phyloP scores from a whole-genome alignment of 108 stramenopile species.

The Conticribra guillardii region DNA sequence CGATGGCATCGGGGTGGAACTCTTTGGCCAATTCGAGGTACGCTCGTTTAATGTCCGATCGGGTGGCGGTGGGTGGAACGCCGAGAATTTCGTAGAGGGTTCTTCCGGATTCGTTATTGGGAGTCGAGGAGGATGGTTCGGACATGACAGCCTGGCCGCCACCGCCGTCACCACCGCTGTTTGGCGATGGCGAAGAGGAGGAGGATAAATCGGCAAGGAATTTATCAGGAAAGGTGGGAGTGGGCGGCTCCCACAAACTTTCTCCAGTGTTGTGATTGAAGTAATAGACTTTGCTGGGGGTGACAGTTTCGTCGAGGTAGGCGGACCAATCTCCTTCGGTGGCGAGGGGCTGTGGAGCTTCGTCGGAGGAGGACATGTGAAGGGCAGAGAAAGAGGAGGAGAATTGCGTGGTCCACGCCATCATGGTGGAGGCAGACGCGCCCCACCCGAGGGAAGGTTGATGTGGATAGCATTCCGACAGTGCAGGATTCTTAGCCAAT shows the following conservation, averaged over 20 bases:
- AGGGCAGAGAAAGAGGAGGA: background rate
- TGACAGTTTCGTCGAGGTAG: constrained; percentile 27
- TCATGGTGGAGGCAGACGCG: too few relatives aligned
- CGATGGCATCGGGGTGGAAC: constrained; percentile 24
- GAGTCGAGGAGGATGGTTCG: background rate
- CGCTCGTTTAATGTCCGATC: constrained; percentile 35
- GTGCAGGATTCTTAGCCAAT: too few relatives aligned
- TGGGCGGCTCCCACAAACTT: constrained; percentile 45
- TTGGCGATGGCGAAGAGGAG: background rate
- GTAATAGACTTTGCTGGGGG: constrained; percentile 20
- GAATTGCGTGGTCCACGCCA: too few relatives aligned
- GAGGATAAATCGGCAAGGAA: background rate
- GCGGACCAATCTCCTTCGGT: constrained; percentile 9
- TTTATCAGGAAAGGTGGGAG: constrained; percentile 33
- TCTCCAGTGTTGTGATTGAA: constrained; percentile 52
- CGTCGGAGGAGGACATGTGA: background rate
- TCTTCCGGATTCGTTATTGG: background rate
- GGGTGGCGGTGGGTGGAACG: constrained; percentile 37
- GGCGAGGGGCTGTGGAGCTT: background rate
- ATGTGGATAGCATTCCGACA: background rate
- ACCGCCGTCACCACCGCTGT: background rate
- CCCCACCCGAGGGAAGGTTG: background rate
- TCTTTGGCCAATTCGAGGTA: constrained; percentile 16
- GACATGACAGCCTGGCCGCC: background rate
- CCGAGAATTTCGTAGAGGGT: constrained; percentile 41